These are phyloP conservation scores for Aspergillus sclerotiicarbonarius DNA, from an alignment of 495 filamentous ascomycete species.

Conservation along the genomic window DNA sequence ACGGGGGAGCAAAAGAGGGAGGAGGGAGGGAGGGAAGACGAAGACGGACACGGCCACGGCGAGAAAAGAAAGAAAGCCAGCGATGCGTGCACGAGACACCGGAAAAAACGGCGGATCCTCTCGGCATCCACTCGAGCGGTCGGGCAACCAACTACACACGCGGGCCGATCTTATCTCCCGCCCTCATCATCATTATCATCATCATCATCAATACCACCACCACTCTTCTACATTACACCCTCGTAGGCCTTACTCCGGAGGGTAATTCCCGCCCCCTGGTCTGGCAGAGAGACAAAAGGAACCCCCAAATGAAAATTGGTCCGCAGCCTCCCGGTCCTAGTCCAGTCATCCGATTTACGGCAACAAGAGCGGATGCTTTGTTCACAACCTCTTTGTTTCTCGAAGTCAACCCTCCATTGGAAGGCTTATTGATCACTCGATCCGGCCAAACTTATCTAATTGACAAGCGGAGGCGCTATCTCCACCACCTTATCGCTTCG, in stretches of 20 bases:
- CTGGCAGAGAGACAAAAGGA: no score
- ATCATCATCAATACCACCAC: no score
- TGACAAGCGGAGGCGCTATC: neutral
- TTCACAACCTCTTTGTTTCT: neutral
- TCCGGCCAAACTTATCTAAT: neutral
- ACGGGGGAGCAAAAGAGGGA: constrained; percentile 2
- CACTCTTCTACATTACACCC: no score
- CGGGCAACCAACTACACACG: constrained; percentile 8
- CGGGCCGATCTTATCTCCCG: constrained; percentile 46
- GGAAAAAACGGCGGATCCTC: constrained; percentile 47
- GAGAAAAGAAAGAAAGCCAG: constrained; percentile 15
- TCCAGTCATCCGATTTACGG: neutral
- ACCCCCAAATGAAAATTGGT: no score
- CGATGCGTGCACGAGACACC: constrained; percentile 22
- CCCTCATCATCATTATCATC: constrained; percentile 1
- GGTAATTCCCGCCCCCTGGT: no score
- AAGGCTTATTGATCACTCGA: neutral
- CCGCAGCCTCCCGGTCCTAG: no score
- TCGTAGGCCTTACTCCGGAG: no score
- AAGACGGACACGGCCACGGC: constrained; percentile 17
- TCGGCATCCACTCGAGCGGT: constrained; percentile 32
- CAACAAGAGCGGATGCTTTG: neutral
- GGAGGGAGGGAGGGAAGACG: constrained; percentile 14
- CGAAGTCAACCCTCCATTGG: neutral
- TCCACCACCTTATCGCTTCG: neutral